phyloP scores from a whole-genome alignment of 2,329 filamentous ascomycete species.

The Beauveria scarabaeidicola region DNA sequence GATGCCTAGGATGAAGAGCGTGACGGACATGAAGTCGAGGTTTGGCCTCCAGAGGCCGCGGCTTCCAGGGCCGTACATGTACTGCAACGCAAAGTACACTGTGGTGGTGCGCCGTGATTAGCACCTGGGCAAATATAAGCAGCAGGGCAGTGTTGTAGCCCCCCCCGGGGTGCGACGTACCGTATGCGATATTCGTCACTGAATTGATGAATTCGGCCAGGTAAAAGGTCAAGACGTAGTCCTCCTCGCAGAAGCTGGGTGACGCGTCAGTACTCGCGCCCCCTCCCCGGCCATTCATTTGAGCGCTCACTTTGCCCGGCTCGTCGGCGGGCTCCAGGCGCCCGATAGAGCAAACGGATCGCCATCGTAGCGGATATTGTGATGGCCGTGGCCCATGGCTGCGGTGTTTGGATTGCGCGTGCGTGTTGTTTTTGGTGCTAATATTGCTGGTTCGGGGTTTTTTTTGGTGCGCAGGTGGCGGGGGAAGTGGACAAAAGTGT shows the following conservation, averaged over 20 bases:
- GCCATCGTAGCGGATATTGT: conserved; percentile 28
- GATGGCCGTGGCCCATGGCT: conserved; percentile 23
- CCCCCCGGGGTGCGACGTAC: conserved; percentile 40
- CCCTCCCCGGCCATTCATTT: background rate
- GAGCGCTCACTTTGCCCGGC: conserved; percentile 27
- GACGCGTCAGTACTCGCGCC: conserved; percentile 12
- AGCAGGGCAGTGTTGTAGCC: too few relatives aligned
- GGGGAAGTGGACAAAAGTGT: conserved; percentile 6
- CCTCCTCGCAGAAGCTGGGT: conserved; percentile 35
- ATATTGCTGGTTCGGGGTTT: background rate
- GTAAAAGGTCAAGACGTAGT: conserved; percentile 36
- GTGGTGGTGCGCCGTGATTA: background rate
- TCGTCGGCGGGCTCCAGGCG: conserved; percentile 31
- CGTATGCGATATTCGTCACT: conserved; percentile 31
- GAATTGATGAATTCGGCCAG: conserved; percentile 38
- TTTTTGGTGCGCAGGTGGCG: conserved; percentile 11
- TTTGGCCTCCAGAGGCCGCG: conserved; percentile 23
- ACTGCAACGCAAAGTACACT: conserved; percentile 35
- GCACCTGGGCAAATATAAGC: too few relatives aligned
- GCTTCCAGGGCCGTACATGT: conserved; percentile 26
- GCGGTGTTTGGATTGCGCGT: too few relatives aligned
- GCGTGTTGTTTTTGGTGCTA: background rate
- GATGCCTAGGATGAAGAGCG: conserved; percentile 33
- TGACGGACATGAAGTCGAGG: conserved; percentile 33
- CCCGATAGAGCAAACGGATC: conserved; percentile 26